Evolutionary conservation across 108 stramenopile species (phyloP).

Genomic region (Cyclotella kingstonii): DNA sequence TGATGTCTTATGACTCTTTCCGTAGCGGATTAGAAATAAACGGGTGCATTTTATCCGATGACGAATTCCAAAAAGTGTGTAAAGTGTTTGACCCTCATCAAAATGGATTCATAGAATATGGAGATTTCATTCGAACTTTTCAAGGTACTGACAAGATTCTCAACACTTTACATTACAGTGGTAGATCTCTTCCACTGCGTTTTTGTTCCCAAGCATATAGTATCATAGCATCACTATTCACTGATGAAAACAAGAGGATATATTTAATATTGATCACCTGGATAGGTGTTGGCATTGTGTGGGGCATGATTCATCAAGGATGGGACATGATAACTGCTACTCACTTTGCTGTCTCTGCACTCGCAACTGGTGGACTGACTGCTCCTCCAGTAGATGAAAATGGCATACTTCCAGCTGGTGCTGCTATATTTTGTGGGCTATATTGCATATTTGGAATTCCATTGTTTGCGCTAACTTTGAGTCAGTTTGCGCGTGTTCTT

Average conservation of each 20-base stretch:
- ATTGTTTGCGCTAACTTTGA: conserved; percentile 64
- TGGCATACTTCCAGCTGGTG: conserved; percentile 54
- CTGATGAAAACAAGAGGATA: conserved; percentile 38
- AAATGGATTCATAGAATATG: conserved; percentile 15
- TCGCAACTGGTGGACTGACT: conserved; percentile 72
- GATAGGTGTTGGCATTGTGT: conserved; percentile 46
- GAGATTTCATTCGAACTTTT: conserved; percentile 15
- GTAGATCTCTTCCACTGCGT: conserved; percentile 2
- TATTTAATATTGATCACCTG: conserved; percentile 52
- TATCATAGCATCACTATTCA: background rate
- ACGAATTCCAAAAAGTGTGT: conserved; percentile 21
- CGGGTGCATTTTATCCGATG: conserved; percentile 10
- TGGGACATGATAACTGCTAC: conserved; percentile 70
- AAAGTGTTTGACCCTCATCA: conserved; percentile 12
- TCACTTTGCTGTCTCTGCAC: conserved; percentile 70
- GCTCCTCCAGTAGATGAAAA: conserved; percentile 53
- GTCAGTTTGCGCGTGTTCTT: conserved; percentile 59
- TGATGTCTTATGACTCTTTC: conserved; percentile 48
- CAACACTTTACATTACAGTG: background rate
- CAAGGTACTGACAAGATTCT: conserved; percentile 26
- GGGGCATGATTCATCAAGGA: conserved; percentile 51
- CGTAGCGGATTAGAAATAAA: conserved; percentile 6
- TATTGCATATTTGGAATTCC: conserved; percentile 71
- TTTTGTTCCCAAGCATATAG: conserved; percentile 2
- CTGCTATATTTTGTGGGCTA: conserved; percentile 62